phyloP scores from a whole-genome alignment of 1,139 yeast species.

The Geotrichum macrosporum region DNA sequence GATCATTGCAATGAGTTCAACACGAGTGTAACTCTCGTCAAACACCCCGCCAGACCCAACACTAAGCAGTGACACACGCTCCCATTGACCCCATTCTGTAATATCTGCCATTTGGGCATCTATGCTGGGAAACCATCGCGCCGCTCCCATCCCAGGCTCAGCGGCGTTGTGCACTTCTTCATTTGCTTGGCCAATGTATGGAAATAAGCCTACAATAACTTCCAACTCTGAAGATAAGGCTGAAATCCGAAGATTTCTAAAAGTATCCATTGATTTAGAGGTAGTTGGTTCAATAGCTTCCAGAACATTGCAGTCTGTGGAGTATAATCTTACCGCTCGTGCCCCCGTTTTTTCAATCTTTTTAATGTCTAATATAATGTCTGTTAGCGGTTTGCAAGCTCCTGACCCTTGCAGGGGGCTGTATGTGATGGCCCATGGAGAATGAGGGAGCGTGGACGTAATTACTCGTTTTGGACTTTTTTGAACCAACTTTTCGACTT shows the following conservation, averaged over 20 bases:
- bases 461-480: too few relatives aligned
- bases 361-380: conserved; percentile 58
- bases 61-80: conserved; percentile 28
- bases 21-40: conserved; percentile 27
- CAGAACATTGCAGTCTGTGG: conserved; percentile 31
- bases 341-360: conserved; percentile 43
- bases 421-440: conserved; percentile 68
- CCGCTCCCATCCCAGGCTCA: too few relatives aligned
- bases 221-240: conserved; percentile 20
- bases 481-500: too few relatives aligned
- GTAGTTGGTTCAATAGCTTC: conserved; percentile 22
- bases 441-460: too few relatives aligned
- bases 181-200: conserved; percentile 23
- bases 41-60: conserved; percentile 33
- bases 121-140: conserved; percentile 20
- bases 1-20: conserved; percentile 30
- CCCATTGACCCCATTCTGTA: conserved; percentile 27
- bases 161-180: conserved; percentile 11
- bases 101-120: conserved; percentile 28
- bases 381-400: conserved; percentile 60
- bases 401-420: conserved; percentile 73
- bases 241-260: neutral
- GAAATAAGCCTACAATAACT: conserved; percentile 30
- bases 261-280: neutral
- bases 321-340: conserved; percentile 27